Conservation (phyloP, 352 stramenopile species). For the Hyaloperonospora brassicae region DNA sequence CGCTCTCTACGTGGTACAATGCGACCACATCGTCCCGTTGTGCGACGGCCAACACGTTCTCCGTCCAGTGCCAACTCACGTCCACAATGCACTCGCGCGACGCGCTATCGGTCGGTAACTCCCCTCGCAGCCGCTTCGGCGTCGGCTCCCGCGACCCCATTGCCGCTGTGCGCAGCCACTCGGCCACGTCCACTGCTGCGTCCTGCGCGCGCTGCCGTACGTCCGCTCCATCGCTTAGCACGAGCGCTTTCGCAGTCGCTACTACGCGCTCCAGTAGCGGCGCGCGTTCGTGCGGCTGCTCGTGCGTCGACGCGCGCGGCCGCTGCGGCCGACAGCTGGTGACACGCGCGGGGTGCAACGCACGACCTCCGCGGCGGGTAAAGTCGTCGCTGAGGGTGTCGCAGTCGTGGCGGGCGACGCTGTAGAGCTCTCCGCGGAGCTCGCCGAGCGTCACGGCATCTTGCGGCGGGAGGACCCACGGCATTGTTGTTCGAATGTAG, state of each 20-base stretch:
- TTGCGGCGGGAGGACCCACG: conserved; percentile 50
- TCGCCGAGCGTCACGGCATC: conserved; percentile 74
- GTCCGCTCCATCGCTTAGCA: too few species aligned
- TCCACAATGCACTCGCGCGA: conserved; percentile 40
- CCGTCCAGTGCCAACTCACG: conserved; percentile 51
- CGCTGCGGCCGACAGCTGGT: conserved; percentile 40
- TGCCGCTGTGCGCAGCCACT: conserved; percentile 22
- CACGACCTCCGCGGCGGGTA: conserved; percentile 44
- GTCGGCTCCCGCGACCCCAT: conserved; percentile 24
- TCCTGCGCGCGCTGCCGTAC: too few species aligned
- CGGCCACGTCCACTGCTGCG: too few species aligned
- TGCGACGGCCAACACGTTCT: conserved; percentile 55
- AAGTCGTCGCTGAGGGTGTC: conserved; percentile 57
- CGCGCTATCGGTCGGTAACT: neutral
- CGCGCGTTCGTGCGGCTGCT: too few species aligned
- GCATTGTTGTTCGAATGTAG: conserved; percentile 27
- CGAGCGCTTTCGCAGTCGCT: too few species aligned
- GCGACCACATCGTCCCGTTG: conserved; percentile 60
- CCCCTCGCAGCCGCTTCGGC: conserved; percentile 12
- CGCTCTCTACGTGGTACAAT: conserved; percentile 49
- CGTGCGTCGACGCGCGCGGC: conserved; percentile 39
- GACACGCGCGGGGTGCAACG: conserved; percentile 52
- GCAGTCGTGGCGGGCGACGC: conserved; percentile 49
- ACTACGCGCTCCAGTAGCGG: too few species aligned
- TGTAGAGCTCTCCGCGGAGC: conserved; percentile 65